These are phyloP conservation scores for Primulina tabacum DNA, from an alignment of 257 asterid genomes.

Conservation along the genomic window DNA sequence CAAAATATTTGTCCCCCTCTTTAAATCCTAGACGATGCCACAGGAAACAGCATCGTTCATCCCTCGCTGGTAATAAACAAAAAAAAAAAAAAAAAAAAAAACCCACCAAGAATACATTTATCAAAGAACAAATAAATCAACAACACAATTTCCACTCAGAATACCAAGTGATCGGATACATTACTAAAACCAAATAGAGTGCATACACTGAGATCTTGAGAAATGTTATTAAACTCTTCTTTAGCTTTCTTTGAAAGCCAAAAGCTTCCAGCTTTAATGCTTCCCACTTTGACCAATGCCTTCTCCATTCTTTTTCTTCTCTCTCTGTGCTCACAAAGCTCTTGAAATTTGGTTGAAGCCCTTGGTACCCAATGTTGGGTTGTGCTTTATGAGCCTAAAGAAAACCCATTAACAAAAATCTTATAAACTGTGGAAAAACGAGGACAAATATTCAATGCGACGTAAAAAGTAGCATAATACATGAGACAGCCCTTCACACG, in stretches of 20 bases:
- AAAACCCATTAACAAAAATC: not conserved
- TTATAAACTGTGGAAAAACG: slow-evolving; percentile 13
- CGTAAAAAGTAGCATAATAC: slow-evolving; percentile 11
- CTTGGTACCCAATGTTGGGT: not conserved
- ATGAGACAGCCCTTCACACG: slow-evolving; percentile 28
- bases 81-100: slow-evolving; percentile 20
- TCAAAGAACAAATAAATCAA: not conserved
- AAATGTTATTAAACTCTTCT: slow-evolving; percentile 58
- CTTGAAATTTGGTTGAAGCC: not conserved
- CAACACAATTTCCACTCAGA: not conserved
- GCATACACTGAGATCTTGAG: slow-evolving; percentile 58
- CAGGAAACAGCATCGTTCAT: not conserved
- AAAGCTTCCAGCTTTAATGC: slow-evolving; percentile 67
- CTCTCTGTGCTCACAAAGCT: slow-evolving; percentile 11
- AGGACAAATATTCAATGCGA: slow-evolving; percentile 24
- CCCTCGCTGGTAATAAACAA: slow-evolving; percentile 1
- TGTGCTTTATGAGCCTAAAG: not conserved
- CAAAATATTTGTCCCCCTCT: too few species aligned
- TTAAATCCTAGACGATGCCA: not conserved
- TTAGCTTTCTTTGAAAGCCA: slow-evolving; percentile 78
- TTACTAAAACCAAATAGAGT: slow-evolving; percentile 11
- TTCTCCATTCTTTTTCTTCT: slow-evolving; percentile 47
- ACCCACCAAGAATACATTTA: not conserved
- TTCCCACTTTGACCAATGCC: slow-evolving; percentile 57
- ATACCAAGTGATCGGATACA: slow-evolving; percentile 1